A percentile compares a stretch with the other conserved stretches of the same genome.
These are phyloP conservation scores for Cenchrus purpureus DNA, from an alignment of 176 grass and related monocot genomes.

Conservation along the genomic window DNA sequence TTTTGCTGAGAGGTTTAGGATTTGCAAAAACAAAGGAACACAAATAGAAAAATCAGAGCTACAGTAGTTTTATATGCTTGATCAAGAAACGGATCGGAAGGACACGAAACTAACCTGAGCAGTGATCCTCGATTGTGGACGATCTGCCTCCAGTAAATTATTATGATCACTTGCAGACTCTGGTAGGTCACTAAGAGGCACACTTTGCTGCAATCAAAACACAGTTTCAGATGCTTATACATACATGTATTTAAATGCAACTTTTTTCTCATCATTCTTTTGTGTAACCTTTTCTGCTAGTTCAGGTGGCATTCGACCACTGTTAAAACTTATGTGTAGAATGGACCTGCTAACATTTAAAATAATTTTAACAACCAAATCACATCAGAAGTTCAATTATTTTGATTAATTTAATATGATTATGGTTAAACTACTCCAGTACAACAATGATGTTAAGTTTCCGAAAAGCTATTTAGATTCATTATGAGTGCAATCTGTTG, in stretches of 20 bases:
- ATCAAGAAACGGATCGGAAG: not conserved
- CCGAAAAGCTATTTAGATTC: not conserved
- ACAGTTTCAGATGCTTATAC: not conserved
- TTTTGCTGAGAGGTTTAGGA: too few species aligned
- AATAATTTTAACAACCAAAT: not conserved
- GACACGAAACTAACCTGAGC: constrained; percentile 5
- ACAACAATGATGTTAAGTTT: not conserved
- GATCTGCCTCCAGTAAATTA: not conserved
- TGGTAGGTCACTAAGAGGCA: not conserved
- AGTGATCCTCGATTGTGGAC: not conserved
- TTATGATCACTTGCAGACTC: not conserved
- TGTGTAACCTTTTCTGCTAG: too few species aligned
- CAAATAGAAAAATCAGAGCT: not conserved
- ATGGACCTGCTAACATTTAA: not conserved
- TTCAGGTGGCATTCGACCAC: not conserved
- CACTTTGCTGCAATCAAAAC: not conserved
- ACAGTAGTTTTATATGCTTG: not conserved
- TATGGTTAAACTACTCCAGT: too few species aligned
- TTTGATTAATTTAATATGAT: too few species aligned
- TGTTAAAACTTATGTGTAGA: too few species aligned
- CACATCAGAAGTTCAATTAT: not conserved
- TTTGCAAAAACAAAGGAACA: not conserved
- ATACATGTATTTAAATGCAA: too few species aligned
- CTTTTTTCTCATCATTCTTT: too few species aligned
- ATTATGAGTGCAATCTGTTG: not conserved